These are phyloP conservation scores for Oryza officinalis DNA, from an alignment of 176 grass and related monocot genomes.

Conservation along the genomic window DNA sequence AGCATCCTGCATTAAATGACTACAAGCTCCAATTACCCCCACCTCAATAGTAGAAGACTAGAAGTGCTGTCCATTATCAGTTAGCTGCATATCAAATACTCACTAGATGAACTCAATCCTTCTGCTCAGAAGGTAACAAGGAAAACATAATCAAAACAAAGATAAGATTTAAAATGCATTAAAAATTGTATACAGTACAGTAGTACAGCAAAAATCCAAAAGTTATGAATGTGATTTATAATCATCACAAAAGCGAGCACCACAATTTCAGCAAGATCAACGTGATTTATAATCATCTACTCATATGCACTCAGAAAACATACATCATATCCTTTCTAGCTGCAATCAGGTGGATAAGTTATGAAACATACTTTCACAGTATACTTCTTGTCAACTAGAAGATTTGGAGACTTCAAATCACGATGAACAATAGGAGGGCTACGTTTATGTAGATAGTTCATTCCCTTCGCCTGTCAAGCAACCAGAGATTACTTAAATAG, in stretches of 20 bases:
- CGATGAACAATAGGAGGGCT: slow-evolving; percentile 96
- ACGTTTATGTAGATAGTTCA: slow-evolving; percentile 96
- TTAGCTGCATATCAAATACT: not conserved
- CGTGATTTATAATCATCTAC: not conserved
- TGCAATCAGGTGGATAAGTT: not conserved
- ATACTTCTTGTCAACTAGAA: slow-evolving; percentile 98
- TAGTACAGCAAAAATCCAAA: not conserved
- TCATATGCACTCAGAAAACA: not conserved
- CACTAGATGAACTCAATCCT: not conserved
- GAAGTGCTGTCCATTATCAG: not conserved
- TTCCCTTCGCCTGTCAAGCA: slow-evolving; percentile 86
- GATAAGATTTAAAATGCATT: not conserved
- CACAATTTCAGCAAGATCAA: not conserved
- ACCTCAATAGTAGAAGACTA: not conserved
- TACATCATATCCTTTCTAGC: not conserved
- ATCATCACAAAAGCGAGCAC: not conserved
- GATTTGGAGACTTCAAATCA: slow-evolving; percentile 99
- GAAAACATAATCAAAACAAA: not conserved
- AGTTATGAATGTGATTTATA: not conserved
- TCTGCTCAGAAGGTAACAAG: not conserved
- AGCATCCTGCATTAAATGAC: not conserved
- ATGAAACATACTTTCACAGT: slow-evolving; percentile 81
- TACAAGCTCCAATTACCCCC: not conserved
- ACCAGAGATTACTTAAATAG: slow-evolving; percentile 31
- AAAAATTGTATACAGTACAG: not conserved